phyloP scores from a whole-genome alignment of 2,329 filamentous ascomycete genomes.

The Cercospora sp. region DNA sequence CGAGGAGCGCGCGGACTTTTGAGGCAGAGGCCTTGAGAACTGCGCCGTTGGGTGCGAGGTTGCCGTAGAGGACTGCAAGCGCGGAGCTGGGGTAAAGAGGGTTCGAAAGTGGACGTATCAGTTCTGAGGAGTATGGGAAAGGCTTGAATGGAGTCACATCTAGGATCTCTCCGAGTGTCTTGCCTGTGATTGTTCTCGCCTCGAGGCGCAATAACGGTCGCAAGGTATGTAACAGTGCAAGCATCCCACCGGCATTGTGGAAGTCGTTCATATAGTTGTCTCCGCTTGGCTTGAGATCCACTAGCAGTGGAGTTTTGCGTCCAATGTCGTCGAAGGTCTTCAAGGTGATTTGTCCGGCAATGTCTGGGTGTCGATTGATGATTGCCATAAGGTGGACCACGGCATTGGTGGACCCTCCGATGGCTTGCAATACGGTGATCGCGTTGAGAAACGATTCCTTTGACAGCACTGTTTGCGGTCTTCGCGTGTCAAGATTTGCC shows the following conservation, averaged over 20 bases:
- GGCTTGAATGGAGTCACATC: constrained; percentile 46
- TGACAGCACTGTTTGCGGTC: constrained; percentile 48
- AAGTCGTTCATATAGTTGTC: constrained; percentile 59
- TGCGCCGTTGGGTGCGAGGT: constrained; percentile 52
- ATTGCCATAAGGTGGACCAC: constrained; percentile 49
- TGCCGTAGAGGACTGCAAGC: constrained; percentile 50
- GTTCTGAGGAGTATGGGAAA: constrained; percentile 45
- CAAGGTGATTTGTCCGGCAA: constrained; percentile 49
- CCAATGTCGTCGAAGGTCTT: constrained; percentile 53
- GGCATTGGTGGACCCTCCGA: constrained; percentile 48
- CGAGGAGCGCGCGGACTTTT: constrained; percentile 48
- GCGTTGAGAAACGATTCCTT: constrained; percentile 53
- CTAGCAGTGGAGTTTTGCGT: constrained; percentile 48
- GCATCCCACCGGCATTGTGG: constrained; percentile 55
- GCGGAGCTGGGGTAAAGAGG: constrained; percentile 50
- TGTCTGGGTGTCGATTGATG: constrained; percentile 51
- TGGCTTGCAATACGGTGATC: constrained; percentile 48
- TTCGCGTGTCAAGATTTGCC: constrained; percentile 40
- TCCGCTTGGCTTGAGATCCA: constrained; percentile 56
- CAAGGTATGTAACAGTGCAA: constrained; percentile 49
- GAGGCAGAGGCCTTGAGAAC: constrained; percentile 55
- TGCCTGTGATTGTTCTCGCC: constrained; percentile 50
- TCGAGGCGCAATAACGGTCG: constrained; percentile 49
- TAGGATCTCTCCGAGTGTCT: constrained; percentile 50
- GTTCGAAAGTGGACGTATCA: constrained; percentile 48